phyloP scores from a whole-genome alignment of 805 yeast species.

The Komagataella pseudopastoris region DNA sequence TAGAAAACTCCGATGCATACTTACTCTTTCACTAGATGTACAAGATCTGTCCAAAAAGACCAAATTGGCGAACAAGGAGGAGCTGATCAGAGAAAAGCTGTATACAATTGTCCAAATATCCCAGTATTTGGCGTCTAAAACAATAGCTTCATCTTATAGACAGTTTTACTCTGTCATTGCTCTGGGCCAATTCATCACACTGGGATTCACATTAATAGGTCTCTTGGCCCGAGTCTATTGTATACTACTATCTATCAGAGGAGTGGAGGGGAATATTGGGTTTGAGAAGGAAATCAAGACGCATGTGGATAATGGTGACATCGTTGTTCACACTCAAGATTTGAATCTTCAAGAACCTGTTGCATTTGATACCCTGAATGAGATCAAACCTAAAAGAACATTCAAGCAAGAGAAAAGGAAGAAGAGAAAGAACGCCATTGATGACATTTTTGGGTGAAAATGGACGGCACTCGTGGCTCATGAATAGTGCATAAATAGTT shows the following conservation, averaged over 20 bases:
- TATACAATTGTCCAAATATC: conserved; percentile 3
- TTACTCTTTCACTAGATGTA: conserved; percentile 16
- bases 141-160: conserved; percentile 36
- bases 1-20: conserved; percentile 32
- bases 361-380: background rate
- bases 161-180: conserved; percentile 56
- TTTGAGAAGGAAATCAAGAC: conserved; percentile 6
- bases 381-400: conserved; percentile 7
- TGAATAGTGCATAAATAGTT: background rate
- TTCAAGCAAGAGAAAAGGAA: conserved; percentile 25
- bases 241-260: conserved; percentile 10
- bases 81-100: conserved; percentile 1
- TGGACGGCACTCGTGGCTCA: background rate
- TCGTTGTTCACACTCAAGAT: conserved; percentile 2
- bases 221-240: conserved; percentile 29
- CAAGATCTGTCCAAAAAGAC: conserved; percentile 8
- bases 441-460: conserved; percentile 54
- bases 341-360: conserved; percentile 4
- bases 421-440: conserved; percentile 45
- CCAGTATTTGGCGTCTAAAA: conserved; percentile 18
- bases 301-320: conserved; percentile 5
- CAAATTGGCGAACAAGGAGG: conserved; percentile 3
- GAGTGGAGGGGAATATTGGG: conserved; percentile 4
- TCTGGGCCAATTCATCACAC: conserved; percentile 61
- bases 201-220: conserved; percentile 63